Evolutionary conservation across 805 yeast genomes (phyloP), one percentile per base, ranked within the genome.

Genomic region (Yamadazyma takamatsuzukensis): DNA sequence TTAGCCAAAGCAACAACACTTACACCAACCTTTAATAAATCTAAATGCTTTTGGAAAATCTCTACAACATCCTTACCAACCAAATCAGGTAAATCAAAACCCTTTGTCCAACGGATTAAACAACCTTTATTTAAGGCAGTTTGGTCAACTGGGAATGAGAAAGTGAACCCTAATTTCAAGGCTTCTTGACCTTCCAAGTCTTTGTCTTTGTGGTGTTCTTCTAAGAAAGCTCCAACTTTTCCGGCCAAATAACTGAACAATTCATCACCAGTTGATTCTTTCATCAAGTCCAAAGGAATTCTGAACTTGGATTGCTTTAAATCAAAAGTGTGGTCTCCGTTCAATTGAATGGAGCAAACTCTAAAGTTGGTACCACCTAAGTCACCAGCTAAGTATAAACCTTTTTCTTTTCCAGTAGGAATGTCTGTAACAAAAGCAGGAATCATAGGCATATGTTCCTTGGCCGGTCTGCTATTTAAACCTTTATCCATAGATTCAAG

Each of bases 361-460:
- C 98, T 73, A 63, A 90, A 87, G 58, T 93, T 89, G 37, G 97
- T 89, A 31, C 97, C 97, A 41, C 98, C 98, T 33, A 90, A 70
- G 54, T 90, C 97, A 4, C 93, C 95, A 34, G 97, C 97, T 39
- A 90, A 64, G 41, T 72, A 77, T 24, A 84, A 68, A 27, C 97
- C 97, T 34, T 67, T 69, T 56, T 90, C 98, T 29, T 74, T 69
- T 27, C 98, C 98, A 26, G 72, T 74, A 15, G 98, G 98, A 36
- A 86, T 73, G 8, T 74, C 70, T 6, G 96, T 85, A 21, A 90
- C 95, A 53, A 60, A 90, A 1, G 96, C 76, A 22, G 97, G 97
- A 48, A 93, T 86, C 98, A 90, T 93, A 25, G 93, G 90, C 64
- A 62, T 61, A 34, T 53, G 52, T 21, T 60, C 53, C 72, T 78